Evolutionary conservation across 257 asterid genomes (phyloP).

Genomic region (Solanum pimpinellifolium): DNA sequence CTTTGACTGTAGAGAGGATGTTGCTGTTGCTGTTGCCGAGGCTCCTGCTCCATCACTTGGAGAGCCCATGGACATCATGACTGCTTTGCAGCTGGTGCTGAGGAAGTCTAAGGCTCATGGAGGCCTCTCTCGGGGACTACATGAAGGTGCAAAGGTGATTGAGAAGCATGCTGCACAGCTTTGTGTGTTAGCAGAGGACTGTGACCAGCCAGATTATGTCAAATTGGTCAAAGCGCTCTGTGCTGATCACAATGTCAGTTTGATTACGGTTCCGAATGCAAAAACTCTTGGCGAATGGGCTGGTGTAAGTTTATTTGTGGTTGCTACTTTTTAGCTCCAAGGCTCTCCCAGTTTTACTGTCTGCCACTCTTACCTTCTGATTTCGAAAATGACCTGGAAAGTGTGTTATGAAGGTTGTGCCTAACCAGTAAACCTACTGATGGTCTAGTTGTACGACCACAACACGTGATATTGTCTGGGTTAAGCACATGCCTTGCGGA

Average conservation of each 20-base stretch:
- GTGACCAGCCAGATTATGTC: slow-evolving; percentile 56
- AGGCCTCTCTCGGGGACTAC: slow-evolving; percentile 54
- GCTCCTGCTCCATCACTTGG: slow-evolving; percentile 35
- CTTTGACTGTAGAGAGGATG: slow-evolving; percentile 24
- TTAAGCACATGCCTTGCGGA: not conserved
- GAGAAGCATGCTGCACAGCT: slow-evolving; percentile 64
- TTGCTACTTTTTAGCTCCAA: not conserved
- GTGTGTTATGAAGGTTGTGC: not conserved
- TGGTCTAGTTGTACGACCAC: not conserved
- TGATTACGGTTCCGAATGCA: slow-evolving; percentile 52
- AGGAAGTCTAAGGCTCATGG: slow-evolving; percentile 57
- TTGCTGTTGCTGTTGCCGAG: slow-evolving; percentile 7
- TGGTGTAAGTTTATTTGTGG: slow-evolving; percentile 33
- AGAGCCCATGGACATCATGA: slow-evolving; percentile 53
- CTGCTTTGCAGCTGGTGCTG: slow-evolving; percentile 48
- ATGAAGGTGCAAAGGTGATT: slow-evolving; percentile 49
- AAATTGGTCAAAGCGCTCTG: slow-evolving; percentile 64
- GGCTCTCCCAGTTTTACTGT: not conserved
- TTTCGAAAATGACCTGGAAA: not conserved
- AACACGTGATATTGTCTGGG: not conserved
- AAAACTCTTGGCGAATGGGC: slow-evolving; percentile 75
- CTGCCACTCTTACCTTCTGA: not conserved
- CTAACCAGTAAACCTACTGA: not conserved
- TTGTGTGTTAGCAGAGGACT: slow-evolving; percentile 62
- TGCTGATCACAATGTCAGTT: slow-evolving; percentile 59